Percentiles rank a stretch among this genome's conserved stretches.
Conservation (phyloP, 768 basidiomycete genomes). For the Hygrophoropsis aurantiaca region DNA sequence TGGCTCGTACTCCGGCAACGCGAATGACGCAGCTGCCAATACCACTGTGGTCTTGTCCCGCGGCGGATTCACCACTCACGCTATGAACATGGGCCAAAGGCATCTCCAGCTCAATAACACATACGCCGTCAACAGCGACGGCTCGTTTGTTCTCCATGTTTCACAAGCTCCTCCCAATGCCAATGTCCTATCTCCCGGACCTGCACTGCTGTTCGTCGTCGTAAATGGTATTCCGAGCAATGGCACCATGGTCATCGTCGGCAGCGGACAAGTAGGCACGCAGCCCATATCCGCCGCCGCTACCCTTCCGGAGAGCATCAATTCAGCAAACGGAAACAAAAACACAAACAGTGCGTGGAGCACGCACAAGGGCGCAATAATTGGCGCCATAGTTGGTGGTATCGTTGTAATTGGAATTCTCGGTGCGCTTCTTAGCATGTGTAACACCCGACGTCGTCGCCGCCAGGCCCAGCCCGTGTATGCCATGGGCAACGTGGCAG, state of each 20-base stretch:
- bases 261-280: constrained; percentile 71
- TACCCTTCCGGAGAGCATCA: constrained; percentile 39
- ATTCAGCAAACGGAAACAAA: constrained; percentile 16
- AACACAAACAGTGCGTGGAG: constrained; percentile 16
- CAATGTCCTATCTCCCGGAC: constrained; percentile 87
- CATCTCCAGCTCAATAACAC: constrained; percentile 81
- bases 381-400: constrained; percentile 15
- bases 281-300: constrained; percentile 54
- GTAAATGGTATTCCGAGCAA: constrained; percentile 84
- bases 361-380: constrained; percentile 2
- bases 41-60: constrained; percentile 78
- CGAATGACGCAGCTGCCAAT: constrained; percentile 71
- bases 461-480: constrained; percentile 15
- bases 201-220: constrained; percentile 78
- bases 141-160: constrained; percentile 76
- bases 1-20: constrained; percentile 60
- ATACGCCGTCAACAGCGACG: constrained; percentile 77
- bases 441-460: constrained; percentile 47
- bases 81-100: constrained; percentile 88
- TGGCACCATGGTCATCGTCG: constrained; percentile 75
- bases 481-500: neutral
- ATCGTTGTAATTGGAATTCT: constrained; percentile 9
- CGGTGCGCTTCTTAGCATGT: constrained; percentile 37
- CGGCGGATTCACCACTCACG: constrained; percentile 83
- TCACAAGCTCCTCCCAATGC: constrained; percentile 83